Evolutionary conservation across 805 yeast genomes (phyloP), one percentile per base, ranked within the genome.

Genomic region (Schizosaccharomyces lindneri): DNA sequence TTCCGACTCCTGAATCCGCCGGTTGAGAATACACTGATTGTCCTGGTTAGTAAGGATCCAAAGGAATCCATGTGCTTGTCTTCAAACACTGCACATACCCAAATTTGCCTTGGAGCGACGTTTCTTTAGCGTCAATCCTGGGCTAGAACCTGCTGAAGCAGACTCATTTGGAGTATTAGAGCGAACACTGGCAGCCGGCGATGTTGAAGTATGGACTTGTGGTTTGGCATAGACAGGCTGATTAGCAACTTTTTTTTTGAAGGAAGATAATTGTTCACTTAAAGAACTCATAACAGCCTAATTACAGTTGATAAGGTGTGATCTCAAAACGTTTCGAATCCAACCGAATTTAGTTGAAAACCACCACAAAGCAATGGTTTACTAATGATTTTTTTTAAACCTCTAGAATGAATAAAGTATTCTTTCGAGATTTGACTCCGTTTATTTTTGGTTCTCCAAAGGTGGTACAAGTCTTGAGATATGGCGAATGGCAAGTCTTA

Each of bases 241-340:
- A 13, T 36, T 41, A 66, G 80, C 78, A 65, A 81, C 79, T 63
- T 79, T 78, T 67, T 74, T 80, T 68, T 78, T 79, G 74, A 82
- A 82, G 62, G 84, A 83, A 69, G 78, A 81, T 63, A 82, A 72
- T 71, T 82, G 80, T 64, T 78, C 81, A 63, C 77, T 70, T 55
- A 79, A 67, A 9, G 79, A 70, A 51, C 57, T 51, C 57, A 51
- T 51, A 19, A n/a, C 27, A 51, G 36, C 39, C 36, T 24, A 24
- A 4, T 17, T 7, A 27, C 29, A 24, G 27, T 11, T 24, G 5
- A 13, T 4, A 5, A 24, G 31, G 41, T 36, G 13, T 36, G 15
- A 11, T 36, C 17, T 36, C 41, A 36, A 36, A 36, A 36, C 41
- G 13, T 36, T 13, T 36, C 41, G 41, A n/a, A 7, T n/a, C 27